Evolutionary conservation across 108 stramenopile genomes (phyloP).

Genomic region (Nitzschia palea): DNA sequence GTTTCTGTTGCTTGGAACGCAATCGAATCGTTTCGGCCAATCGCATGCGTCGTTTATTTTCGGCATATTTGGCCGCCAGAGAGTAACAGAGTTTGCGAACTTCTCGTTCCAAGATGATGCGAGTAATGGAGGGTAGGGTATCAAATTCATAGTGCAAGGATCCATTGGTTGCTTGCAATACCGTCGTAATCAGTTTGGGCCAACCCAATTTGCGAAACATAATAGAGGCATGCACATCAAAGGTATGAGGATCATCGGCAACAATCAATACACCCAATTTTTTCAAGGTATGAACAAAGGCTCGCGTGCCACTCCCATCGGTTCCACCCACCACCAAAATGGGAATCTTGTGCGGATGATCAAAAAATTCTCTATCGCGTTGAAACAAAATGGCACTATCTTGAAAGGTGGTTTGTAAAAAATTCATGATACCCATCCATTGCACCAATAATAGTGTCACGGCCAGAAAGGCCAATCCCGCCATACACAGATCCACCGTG

Average conservation of each 20-base stretch:
- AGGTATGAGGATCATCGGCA: slow-evolving; percentile 61
- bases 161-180: slow-evolving; percentile 34
- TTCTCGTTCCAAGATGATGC: slow-evolving; percentile 14
- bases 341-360: not conserved
- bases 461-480: too few relatives aligned
- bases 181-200: slow-evolving; percentile 52
- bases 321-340: slow-evolving; percentile 67
- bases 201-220: slow-evolving; percentile 54
- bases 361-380: too few relatives aligned
- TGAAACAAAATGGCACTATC: too few relatives aligned
- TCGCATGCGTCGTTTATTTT: not conserved
- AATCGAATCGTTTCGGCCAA: not conserved
- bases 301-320: slow-evolving; percentile 79
- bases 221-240: slow-evolving; percentile 58
- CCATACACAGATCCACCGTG: too few relatives aligned
- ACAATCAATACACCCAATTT: slow-evolving; percentile 62
- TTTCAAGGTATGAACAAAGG: slow-evolving; percentile 55
- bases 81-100: not conserved
- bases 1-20: not conserved
- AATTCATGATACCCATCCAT: too few relatives aligned
- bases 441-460: too few relatives aligned
- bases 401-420: too few relatives aligned
- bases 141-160: slow-evolving; percentile 21
- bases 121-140: slow-evolving; percentile 6
- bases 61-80: not conserved